A percentile compares a stretch with the other conserved stretches of the same genome.
Evolutionary conservation across 2,329 filamentous ascomycete species (phyloP).

Genomic region (Colletotrichum camelliae): DNA sequence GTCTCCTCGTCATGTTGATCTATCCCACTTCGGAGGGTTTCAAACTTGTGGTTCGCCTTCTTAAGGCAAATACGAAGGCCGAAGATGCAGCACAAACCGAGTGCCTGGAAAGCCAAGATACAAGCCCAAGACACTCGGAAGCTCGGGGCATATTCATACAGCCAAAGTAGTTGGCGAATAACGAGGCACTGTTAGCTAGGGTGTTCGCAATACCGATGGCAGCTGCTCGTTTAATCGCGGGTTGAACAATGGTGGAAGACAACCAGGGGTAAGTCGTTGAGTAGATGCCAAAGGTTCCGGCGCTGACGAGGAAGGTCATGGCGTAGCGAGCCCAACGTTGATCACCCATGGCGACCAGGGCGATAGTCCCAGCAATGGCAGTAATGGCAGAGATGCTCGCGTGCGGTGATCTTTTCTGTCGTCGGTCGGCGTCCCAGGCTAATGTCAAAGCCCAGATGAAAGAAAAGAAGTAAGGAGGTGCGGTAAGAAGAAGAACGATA

Average conservation of each 20-base stretch:
- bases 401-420: neutral
- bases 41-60: slow-evolving; percentile 19
- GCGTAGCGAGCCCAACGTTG: slow-evolving; percentile 6
- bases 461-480: slow-evolving; percentile 29
- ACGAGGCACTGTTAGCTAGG: slow-evolving; percentile 22
- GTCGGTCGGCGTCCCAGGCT: slow-evolving; percentile 10
- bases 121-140: slow-evolving; percentile 7
- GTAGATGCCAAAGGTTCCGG: slow-evolving; percentile 11
- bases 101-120: neutral
- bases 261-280: slow-evolving; percentile 25
- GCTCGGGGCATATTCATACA: slow-evolving; percentile 19
- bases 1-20: neutral
- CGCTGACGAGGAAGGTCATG: slow-evolving; percentile 22
- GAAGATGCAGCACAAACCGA: slow-evolving; percentile 26
- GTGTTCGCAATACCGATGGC: slow-evolving; percentile 25
- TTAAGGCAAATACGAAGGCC: slow-evolving; percentile 23
- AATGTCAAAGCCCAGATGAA: neutral
- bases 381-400: neutral
- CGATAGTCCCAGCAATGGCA: slow-evolving; percentile 3
- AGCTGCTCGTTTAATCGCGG: slow-evolving; percentile 19
- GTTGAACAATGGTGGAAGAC: slow-evolving; percentile 23
- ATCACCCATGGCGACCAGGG: neutral
- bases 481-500: slow-evolving; percentile 31
- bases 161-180: slow-evolving; percentile 28
- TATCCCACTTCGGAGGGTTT: neutral